phyloP scores from a whole-genome alignment of 2,329 filamentous ascomycete genomes.

The Ophiostoma sp. region DNA sequence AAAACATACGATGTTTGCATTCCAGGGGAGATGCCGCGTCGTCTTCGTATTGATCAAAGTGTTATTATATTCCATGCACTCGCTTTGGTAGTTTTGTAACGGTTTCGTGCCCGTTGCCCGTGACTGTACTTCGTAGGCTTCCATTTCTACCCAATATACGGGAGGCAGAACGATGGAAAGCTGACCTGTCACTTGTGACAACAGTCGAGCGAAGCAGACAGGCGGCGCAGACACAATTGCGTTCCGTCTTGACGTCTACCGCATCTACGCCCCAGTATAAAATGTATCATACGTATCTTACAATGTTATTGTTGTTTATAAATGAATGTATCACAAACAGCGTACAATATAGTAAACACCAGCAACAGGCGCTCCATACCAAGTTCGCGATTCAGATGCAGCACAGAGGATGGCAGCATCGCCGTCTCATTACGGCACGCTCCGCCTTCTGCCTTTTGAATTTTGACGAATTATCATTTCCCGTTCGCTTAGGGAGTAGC shows the following conservation, averaged over 20 bases:
- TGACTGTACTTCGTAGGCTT: not conserved
- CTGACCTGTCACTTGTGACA: slow-evolving; percentile 9
- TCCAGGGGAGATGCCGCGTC: not conserved
- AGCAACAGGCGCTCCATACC: not conserved
- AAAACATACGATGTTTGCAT: slow-evolving; percentile 2
- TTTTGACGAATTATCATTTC: not conserved
- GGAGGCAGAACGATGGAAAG: not conserved
- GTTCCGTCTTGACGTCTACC: too few relatives aligned
- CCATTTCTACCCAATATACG: not conserved
- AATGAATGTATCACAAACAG: not conserved
- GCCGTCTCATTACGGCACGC: not conserved
- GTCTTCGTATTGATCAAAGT: not conserved
- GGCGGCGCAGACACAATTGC: not conserved
- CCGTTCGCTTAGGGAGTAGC: not conserved
- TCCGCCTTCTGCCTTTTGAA: not conserved
- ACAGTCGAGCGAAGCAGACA: not conserved
- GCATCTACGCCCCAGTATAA: too few relatives aligned
- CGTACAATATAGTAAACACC: not conserved
- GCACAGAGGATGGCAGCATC: not conserved
- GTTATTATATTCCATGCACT: not conserved
- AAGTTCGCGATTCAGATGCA: not conserved
- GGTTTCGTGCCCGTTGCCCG: not conserved
- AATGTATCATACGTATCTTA: too few relatives aligned
- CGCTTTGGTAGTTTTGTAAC: not conserved
- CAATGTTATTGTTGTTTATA: too few relatives aligned